These are phyloP conservation scores for Saccharomycopsis hybrid DNA, from an alignment of 1,139 yeast species.

Conservation along the genomic window DNA sequence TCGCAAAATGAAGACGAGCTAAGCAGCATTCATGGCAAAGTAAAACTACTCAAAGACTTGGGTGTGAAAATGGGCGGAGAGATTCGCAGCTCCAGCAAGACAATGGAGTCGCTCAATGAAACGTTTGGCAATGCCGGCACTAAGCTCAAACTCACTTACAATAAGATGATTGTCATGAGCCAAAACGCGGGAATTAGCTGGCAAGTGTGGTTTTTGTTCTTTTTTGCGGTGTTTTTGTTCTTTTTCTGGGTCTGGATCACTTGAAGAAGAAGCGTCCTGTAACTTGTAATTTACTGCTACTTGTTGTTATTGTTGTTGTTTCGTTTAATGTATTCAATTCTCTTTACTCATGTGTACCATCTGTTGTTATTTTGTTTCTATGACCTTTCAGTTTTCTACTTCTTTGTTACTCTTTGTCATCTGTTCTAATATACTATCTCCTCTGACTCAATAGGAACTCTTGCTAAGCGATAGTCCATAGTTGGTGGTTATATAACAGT, in stretches of 20 bases:
- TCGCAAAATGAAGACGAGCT: constrained; percentile 79
- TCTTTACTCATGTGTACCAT: too few relatives aligned
- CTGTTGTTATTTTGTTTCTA: too few relatives aligned
- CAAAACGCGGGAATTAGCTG: constrained; percentile 75
- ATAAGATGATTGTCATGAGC: constrained; percentile 75
- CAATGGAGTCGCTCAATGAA: constrained; percentile 50
- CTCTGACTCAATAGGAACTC: too few relatives aligned
- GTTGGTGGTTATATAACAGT: too few relatives aligned
- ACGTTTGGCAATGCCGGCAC: constrained; percentile 42
- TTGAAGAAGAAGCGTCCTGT: too few relatives aligned
- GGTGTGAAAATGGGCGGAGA: constrained; percentile 79
- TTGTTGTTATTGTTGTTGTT: too few relatives aligned
- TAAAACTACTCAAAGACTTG: constrained; percentile 61
- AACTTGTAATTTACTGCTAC: too few relatives aligned
- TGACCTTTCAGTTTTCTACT: too few relatives aligned
- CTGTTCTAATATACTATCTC: too few relatives aligned
- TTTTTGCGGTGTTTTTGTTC: constrained; percentile 52
- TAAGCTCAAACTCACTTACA: constrained; percentile 57
- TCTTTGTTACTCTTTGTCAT: too few relatives aligned
- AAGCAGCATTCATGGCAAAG: constrained; percentile 62
- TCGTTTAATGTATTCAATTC: too few relatives aligned
- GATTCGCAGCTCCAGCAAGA: constrained; percentile 64
- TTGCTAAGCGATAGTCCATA: too few relatives aligned
- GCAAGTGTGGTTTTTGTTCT: constrained; percentile 70
- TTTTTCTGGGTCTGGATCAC: constrained; percentile 79